Percentiles rank a stretch among this genome's conserved stretches.
Evolutionary conservation across 139 green algal genomes (phyloP).

Genomic region (Volvox reticuliferus): DNA sequence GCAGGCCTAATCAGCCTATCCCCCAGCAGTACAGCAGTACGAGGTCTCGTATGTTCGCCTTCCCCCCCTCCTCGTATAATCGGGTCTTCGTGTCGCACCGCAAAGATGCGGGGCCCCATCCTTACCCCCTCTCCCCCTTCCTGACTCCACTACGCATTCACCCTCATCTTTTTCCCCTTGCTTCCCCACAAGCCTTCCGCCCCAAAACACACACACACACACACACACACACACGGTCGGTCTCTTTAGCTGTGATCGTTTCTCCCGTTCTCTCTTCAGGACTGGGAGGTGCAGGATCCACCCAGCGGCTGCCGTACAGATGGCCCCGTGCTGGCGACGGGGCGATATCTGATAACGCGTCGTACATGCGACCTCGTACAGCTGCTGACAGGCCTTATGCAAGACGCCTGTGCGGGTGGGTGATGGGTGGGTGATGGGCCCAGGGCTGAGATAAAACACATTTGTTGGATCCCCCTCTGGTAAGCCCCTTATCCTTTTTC

Average conservation of each 20-base stretch:
- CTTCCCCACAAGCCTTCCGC: too few relatives aligned
- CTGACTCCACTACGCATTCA: neutral
- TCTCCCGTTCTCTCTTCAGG: neutral
- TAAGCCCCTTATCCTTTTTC: too few relatives aligned
- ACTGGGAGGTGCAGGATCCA: conserved; percentile 40
- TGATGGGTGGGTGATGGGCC: neutral
- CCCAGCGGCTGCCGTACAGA: neutral
- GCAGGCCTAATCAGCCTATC: too few relatives aligned
- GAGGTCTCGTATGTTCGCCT: neutral
- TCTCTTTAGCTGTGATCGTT: too few relatives aligned
- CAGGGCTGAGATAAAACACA: too few relatives aligned
- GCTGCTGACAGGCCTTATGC: conserved; percentile 16
- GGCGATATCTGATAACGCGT: conserved; percentile 16
- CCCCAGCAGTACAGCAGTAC: too few relatives aligned
- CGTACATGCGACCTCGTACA: neutral
- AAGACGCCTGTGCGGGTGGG: conserved; percentile 37
- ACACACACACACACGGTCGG: too few relatives aligned
- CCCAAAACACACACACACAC: too few relatives aligned
- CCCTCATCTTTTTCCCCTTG: neutral
- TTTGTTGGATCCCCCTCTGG: too few relatives aligned
- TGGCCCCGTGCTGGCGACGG: conserved; percentile 18
- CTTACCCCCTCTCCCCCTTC: neutral
- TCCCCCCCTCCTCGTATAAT: neutral
- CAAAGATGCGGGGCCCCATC: too few relatives aligned
- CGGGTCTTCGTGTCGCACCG: too few relatives aligned